Base-by-base conservation (phyloP, 2,329 filamentous ascomycete species). In the Fusarium domesticum region DNA sequence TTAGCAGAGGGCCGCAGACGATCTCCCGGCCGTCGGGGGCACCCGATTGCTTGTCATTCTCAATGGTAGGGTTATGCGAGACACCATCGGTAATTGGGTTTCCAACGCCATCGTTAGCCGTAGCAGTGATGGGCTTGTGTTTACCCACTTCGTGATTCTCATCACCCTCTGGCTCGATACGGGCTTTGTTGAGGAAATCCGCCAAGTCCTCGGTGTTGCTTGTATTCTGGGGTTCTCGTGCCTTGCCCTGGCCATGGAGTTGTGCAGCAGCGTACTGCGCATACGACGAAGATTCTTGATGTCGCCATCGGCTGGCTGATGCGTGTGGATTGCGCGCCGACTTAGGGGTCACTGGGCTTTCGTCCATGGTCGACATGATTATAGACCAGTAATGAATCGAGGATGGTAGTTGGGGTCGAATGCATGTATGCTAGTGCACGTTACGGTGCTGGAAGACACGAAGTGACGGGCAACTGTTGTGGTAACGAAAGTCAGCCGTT, bases 1-100 rank as follows among this genome's bases (percentile, higher is more conserved):
- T 92, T 50, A 92, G 69, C 53, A 92, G 70, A 16, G 87, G 87
- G 1, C 87, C 87, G 56, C 80, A 84, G 12, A 85, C 72, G 19
- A 90, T 76, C 48, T 87, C 80, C 59, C 71, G 76, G 35, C 75
- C 76, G 37, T 78, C 75, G 5, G 62, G 54, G 6, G 53, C 53
- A 12, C 57, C 55, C 15, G 53, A 52, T 18, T 42, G 42, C 18
- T 42, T 32, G 14, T 43, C 37, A 8, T 41, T 47, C 35, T 48
- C 44, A n/a, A 20, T 47, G 32, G 36, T 65, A 10, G 63, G 56
- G 35, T 63, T 65, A 48, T 67, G 64, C 30, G 61, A 45, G 33
- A 56, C 53, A 18, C 36, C 42, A 20, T 40, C 35, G 7, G 42
- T 34, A 35, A 42, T 33, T 35, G 37, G 23, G 17, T 47, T 39